Percentiles rank a stretch among this genome's conserved stretches.
phyloP scores from a whole-genome alignment of 768 basidiomycete genomes.

The Royoungia palumana region DNA sequence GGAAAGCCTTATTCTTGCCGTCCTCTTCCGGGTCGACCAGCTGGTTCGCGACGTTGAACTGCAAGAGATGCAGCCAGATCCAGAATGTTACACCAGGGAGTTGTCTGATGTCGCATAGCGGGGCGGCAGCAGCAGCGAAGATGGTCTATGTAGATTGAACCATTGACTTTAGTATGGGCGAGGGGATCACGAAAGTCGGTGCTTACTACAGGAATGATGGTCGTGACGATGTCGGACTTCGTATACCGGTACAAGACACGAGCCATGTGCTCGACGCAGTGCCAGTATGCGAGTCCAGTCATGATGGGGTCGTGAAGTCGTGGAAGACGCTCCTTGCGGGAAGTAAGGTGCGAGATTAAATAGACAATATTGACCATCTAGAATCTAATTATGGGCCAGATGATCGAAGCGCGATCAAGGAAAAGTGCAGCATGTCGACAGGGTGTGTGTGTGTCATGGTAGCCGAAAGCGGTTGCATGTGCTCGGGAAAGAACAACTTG shows the following conservation, averaged over 20 bases:
- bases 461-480: conserved; percentile 6
- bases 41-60: conserved; percentile 45
- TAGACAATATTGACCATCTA: conserved; percentile 7
- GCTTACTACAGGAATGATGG: conserved; percentile 27
- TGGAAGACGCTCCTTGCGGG: conserved; percentile 1
- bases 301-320: conserved; percentile 23
- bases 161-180: neutral
- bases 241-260: conserved; percentile 24
- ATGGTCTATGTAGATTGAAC: conserved; percentile 28
- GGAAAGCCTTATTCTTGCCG: conserved; percentile 40
- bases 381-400: conserved; percentile 5
- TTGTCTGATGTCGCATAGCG: conserved; percentile 20
- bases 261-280: conserved; percentile 5
- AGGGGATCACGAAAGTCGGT: neutral
- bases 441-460: conserved; percentile 9
- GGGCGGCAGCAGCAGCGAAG: conserved; percentile 34
- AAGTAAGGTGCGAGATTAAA: conserved; percentile 12
- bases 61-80: conserved; percentile 47
- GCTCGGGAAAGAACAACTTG: conserved; percentile 2
- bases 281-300: conserved; percentile 13
- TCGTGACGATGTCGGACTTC: conserved; percentile 25
- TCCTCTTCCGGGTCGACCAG: conserved; percentile 41
- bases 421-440: conserved; percentile 3
- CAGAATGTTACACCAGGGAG: conserved; percentile 36
- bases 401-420: conserved; percentile 1